Evolutionary conservation across 2,329 filamentous ascomycete genomes (phyloP).

Genomic region (Pestalotiopsis sp.): DNA sequence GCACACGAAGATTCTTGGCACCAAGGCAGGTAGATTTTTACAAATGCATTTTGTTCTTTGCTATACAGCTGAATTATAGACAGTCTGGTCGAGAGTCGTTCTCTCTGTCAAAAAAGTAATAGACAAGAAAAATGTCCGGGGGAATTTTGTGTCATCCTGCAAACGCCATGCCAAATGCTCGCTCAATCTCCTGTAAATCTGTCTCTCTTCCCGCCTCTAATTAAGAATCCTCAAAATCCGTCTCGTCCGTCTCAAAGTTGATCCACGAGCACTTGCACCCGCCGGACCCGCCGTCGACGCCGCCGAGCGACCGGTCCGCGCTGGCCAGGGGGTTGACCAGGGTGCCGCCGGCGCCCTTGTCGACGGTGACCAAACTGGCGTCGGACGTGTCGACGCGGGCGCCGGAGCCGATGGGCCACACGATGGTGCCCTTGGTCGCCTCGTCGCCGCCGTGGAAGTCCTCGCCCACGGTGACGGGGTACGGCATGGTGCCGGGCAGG

Average conservation of each 20-base stretch:
- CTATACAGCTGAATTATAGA: not conserved
- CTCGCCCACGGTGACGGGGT: conserved; percentile 61
- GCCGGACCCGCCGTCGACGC: conserved; percentile 64
- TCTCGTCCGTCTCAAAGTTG: conserved; percentile 43
- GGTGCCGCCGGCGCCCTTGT: conserved; percentile 52
- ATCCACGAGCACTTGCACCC: conserved; percentile 65
- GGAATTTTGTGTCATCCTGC: not conserved
- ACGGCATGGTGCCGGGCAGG: conserved; percentile 63
- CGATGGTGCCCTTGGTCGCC: conserved; percentile 55
- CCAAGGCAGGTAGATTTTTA: not conserved
- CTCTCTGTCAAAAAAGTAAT: not conserved
- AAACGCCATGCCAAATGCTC: not conserved
- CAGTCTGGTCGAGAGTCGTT: not conserved
- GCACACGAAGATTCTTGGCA: too few species aligned
- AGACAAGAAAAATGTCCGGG: not conserved
- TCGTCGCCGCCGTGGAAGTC: conserved; percentile 65
- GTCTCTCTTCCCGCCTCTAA: not conserved
- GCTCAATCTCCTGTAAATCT: not conserved
- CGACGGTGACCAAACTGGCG: conserved; percentile 48
- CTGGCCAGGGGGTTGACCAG: conserved; percentile 53
- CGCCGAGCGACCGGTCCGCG: conserved; percentile 52
- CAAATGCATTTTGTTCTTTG: not conserved
- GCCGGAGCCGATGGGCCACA: conserved; percentile 51
- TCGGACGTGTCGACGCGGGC: conserved; percentile 46
- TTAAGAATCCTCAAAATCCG: not conserved